Conservation (phyloP, 2,329 filamentous ascomycete genomes). For the Claviceps capensis region DNA sequence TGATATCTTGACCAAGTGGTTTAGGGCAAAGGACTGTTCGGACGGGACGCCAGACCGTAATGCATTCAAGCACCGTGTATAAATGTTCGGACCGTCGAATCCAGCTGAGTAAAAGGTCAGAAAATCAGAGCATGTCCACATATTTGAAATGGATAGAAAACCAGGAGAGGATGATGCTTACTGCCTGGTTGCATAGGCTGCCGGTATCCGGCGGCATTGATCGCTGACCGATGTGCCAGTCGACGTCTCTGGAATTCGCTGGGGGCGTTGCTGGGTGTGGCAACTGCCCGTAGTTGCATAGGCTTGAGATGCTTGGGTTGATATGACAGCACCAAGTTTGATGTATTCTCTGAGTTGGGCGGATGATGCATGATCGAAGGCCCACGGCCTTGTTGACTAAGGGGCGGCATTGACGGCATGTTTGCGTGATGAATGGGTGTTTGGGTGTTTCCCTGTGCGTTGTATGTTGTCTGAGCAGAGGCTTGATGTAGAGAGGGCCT, state of each 20-base stretch:
- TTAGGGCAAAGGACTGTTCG: slow-evolving; percentile 85
- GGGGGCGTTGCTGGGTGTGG: slow-evolving; percentile 62
- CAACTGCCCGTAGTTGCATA: slow-evolving; percentile 56
- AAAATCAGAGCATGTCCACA: neutral
- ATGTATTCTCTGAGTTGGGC: slow-evolving; percentile 40
- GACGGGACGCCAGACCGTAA: slow-evolving; percentile 64
- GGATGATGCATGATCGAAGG: slow-evolving; percentile 37
- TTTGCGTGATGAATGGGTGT: slow-evolving; percentile 20
- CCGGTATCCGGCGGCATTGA: slow-evolving; percentile 19
- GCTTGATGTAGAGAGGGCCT: slow-evolving; percentile 41
- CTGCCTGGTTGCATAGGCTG: slow-evolving; percentile 46
- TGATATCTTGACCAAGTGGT: slow-evolving; percentile 90
- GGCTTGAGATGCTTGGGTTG: slow-evolving; percentile 51
- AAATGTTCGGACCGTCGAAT: slow-evolving; percentile 76
- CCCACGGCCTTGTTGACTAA: slow-evolving; percentile 21
- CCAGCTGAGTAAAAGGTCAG: slow-evolving; percentile 25
- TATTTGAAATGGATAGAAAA: neutral
- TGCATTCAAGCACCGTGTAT: slow-evolving; percentile 73
- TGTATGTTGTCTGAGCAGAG: slow-evolving; percentile 15
- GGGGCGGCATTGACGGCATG: slow-evolving; percentile 18
- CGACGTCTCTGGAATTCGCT: slow-evolving; percentile 40
- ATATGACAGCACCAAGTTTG: slow-evolving; percentile 51
- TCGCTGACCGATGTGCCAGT: slow-evolving; percentile 26
- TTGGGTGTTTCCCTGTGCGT: slow-evolving; percentile 14
- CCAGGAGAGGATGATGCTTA: slow-evolving; percentile 23